A percentile compares a stretch with the other conserved stretches of the same genome.
Conservation (phyloP, 1,284 basidiomycete species). For the Ceratorhiza oryzae-sativae region DNA sequence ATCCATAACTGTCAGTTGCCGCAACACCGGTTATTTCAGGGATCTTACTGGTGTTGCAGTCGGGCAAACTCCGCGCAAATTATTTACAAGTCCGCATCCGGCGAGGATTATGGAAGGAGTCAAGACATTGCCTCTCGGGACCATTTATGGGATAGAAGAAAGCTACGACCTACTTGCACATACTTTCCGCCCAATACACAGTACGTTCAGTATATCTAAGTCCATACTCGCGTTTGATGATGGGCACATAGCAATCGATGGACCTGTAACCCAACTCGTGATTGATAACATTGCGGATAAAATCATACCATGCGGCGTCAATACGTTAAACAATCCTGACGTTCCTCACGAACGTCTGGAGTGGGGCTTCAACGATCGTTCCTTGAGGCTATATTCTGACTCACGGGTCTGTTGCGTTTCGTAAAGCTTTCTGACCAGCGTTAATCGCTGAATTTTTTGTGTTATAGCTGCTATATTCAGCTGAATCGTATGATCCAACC, state of each 20-base stretch:
- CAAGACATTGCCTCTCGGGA: conserved; percentile 71
- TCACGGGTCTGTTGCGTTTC: conserved; percentile 59
- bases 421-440: conserved; percentile 20
- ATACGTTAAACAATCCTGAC: conserved; percentile 65
- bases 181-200: conserved; percentile 64
- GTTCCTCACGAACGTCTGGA: conserved; percentile 70
- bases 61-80: conserved; percentile 87
- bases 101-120: conserved; percentile 73
- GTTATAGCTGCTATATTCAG: conserved; percentile 52
- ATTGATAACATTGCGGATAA: conserved; percentile 66
- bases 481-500: conserved; percentile 74
- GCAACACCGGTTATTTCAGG: no score
- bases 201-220: conserved; percentile 52
- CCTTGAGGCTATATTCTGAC: conserved; percentile 67
- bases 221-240: conserved; percentile 34
- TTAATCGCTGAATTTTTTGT: conserved; percentile 26
- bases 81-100: conserved; percentile 88
- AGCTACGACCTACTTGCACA: conserved; percentile 70
- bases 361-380: conserved; percentile 63
- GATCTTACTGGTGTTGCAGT: conserved; percentile 57
- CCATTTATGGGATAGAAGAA: conserved; percentile 80
- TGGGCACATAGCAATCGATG: conserved; percentile 60
- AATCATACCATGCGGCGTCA: conserved; percentile 69
- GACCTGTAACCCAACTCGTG: conserved; percentile 61
- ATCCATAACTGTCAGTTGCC: conserved; percentile 86